Evolutionary conservation across 2,329 filamentous ascomycete species (phyloP).

Genomic region (Tolypocladium album): DNA sequence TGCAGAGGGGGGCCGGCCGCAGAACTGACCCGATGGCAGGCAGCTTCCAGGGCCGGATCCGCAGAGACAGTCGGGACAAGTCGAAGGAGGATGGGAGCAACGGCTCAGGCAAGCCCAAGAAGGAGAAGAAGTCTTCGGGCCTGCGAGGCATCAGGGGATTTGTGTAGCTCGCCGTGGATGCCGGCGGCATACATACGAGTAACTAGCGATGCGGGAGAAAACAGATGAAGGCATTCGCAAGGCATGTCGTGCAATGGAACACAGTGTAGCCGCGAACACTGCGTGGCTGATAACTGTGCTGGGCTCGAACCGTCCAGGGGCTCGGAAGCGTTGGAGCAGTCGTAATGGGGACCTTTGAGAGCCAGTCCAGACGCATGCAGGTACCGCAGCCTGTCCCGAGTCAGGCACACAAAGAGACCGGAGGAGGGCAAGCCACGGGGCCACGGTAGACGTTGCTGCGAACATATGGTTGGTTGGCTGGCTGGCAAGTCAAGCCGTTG

Average conservation of each 20-base stretch:
- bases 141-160: slow-evolving; percentile 31
- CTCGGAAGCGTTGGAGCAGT: neutral
- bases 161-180: slow-evolving; percentile 11
- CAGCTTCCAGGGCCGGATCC: slow-evolving; percentile 34
- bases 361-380: neutral
- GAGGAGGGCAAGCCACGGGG: neutral
- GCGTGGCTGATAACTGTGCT: neutral
- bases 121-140: slow-evolving; percentile 25
- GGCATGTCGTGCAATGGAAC: neutral
- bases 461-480: neutral
- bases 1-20: slow-evolving; percentile 5
- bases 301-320: neutral
- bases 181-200: neutral
- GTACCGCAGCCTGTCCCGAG: neutral
- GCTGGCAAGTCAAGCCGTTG: neutral
- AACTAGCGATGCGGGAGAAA: too few species aligned
- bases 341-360: neutral
- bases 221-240: neutral
- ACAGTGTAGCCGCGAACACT: neutral
- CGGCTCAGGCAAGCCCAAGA: slow-evolving; percentile 16
- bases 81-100: slow-evolving; percentile 28
- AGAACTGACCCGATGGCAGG: slow-evolving; percentile 20
- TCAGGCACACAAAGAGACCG: neutral
- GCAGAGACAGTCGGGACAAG: slow-evolving; percentile 39
- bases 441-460: neutral